A percentile compares a stretch with the other conserved stretches of the same genome.
Conservation (phyloP, 257 asterid genomes). For the Verbascum thapsus region DNA sequence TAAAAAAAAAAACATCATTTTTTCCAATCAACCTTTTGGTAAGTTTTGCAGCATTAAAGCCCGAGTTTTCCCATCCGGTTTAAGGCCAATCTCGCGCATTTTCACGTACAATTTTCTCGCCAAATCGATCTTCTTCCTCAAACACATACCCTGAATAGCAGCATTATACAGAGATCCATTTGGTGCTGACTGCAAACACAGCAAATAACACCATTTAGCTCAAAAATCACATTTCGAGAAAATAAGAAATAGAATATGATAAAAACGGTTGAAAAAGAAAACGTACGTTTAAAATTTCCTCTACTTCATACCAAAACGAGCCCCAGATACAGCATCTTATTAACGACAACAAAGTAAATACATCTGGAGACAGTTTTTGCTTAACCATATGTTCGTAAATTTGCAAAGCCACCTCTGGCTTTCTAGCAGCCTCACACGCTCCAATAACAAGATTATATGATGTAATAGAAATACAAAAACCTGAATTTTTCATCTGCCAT, state of each 20-base stretch:
- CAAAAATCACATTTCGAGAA: not conserved
- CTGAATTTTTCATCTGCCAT: conserved; percentile 81
- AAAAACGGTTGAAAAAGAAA: conserved; percentile 1
- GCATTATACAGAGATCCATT: conserved; percentile 82
- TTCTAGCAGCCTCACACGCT: conserved; percentile 84
- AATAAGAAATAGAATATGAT: not conserved
- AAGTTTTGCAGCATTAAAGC: conserved; percentile 87
- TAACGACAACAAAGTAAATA: conserved; percentile 69
- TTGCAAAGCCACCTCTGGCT: conserved; percentile 76
- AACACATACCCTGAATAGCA: conserved; percentile 88
- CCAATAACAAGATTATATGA: conserved; percentile 88
- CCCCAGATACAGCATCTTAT: conserved; percentile 86
- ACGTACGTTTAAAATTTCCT: conserved; percentile 71
- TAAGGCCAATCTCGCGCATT: conserved; percentile 72
- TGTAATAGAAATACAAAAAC: conserved; percentile 48
- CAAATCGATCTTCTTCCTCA: conserved; percentile 54
- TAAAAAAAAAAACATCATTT: not conserved
- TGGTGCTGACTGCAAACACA: conserved; percentile 57
- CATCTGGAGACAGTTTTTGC: conserved; percentile 56
- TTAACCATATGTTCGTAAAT: conserved; percentile 72
- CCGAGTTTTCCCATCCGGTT: conserved; percentile 87
- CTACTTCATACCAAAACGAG: conserved; percentile 72
- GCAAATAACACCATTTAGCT: conserved; percentile 21
- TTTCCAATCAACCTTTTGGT: conserved; percentile 36
- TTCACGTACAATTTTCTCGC: conserved; percentile 67